Evolutionary conservation across 2,329 filamentous ascomycete genomes (phyloP), one percentile per base, ranked within the genome.

Genomic region (Clarireedia monteithiana): DNA sequence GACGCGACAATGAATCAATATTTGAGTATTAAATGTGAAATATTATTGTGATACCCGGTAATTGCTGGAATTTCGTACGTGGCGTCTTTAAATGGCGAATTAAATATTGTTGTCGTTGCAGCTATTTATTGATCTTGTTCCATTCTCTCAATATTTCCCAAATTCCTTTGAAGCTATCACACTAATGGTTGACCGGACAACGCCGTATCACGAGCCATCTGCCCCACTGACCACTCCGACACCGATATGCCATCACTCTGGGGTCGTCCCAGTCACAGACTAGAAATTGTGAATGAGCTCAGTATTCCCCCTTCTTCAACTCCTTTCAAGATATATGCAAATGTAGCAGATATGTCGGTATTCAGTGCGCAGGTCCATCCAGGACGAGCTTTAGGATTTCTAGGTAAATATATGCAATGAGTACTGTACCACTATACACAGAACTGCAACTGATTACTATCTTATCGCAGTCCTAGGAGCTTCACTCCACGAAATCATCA

Each of bases 401-500:
- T 70, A 48, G 63, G 68, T 69, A 61, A 53, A 55, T 61, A 74
- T 85, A 17, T 40, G 5, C 7, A 20, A 23, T 4, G n/a, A 20
- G 24, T 34, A 15, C 5, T 27, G 24, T 34, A 15, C 6, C 12
- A 17, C 23, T 54, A 12, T 17, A 39, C 12, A 49, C 38, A 39
- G 40, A 53, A 23, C 2, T 14, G 51, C 50, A 56, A 50, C 56
- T 63, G 38, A 34, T 34, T 34, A 64, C 55, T 36, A 20, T 40
- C 27, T 49, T 51, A 34, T 42, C 39, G 26, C 68, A 95, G 91
- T 86, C 50, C 84, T 99, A 57, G 94, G 94, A 56, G 88, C 90
- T 60, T 96, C 91, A 2, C 81, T 99, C 38, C 91, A 97, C 73
- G 90, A 96, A 68, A 81, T 95, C 66, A 74, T 97, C 58, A 91